Base-by-base conservation (phyloP, 2,329 filamentous ascomycete species). In the Eurotiales sp. region DNA sequence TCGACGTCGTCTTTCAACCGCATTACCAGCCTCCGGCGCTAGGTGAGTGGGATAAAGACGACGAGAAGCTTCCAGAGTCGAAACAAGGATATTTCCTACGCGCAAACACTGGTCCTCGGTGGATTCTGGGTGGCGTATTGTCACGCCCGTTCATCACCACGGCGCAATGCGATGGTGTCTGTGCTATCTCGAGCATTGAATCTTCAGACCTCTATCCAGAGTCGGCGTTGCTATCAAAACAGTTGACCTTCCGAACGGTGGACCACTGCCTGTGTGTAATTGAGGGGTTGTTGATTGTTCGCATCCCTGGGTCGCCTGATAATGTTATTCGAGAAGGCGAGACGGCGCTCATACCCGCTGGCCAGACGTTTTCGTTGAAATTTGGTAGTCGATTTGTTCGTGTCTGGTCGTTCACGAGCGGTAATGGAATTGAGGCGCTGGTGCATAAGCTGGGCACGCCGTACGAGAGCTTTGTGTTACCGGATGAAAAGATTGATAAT, bases 101-200 rank as follows among this genome's bases (percentile, higher is more conserved):
- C 8, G 72, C 74, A 11, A 79, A 77, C 34, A 76, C 72, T 0
- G 78, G 77, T 0, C 75, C 76, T 0, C 62, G 72, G 39, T 79
- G 68, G 61, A 56, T 75, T 3, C 58, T 73, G 1, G 77, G 74
- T 0, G 77, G 77, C 0, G 66, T 74, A 12, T 58, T 80, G 36
- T 70, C 69, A 0, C 59, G 77, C 21, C 78, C 79, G 0, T 72
- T 82, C 25, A 72, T 77, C 45, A 75, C 72, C 3, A 74, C 74
- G 2, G 60, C 62, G 19, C 75, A 82, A 58, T 75, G 71, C 23
- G 63, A 64, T 22, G 76, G 73, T 0, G 74, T 72, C 42, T 82
- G 81, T 50, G 70, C 76, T 8, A 80, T 83, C 51, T 77, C 74
- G 1, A 77, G 74, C 48, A 73, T 83, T 27, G 78, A 82, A 61